A percentile compares a stretch with the other conserved stretches of the same genome.
These are phyloP conservation scores for Cucumis melo DNA, from an alignment of 306 rosid species.

Conservation along the genomic window DNA sequence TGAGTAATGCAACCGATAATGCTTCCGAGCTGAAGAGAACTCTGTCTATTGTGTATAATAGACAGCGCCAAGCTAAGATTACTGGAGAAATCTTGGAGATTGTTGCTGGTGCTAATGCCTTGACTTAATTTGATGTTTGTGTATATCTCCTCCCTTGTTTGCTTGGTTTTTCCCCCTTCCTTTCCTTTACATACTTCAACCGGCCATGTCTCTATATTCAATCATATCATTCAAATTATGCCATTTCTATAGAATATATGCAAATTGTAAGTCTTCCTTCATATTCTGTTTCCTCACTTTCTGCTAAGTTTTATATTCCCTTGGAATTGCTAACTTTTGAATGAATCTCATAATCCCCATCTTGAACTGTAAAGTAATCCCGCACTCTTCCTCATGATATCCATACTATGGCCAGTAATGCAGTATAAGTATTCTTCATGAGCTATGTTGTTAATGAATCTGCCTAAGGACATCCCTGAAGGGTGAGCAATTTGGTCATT, in stretches of 20 bases:
- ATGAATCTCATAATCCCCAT: too few species aligned
- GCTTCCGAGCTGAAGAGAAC: slow-evolving; percentile 54
- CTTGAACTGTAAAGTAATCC: too few species aligned
- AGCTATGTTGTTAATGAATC: too few species aligned
- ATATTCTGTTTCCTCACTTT: not conserved
- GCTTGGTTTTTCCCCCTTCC: not conserved
- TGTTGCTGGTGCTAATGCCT: slow-evolving; percentile 74
- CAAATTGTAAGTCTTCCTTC: not conserved
- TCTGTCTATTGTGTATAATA: slow-evolving; percentile 44
- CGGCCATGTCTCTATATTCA: not conserved
- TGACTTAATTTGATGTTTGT: not conserved
- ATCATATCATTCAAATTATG: not conserved
- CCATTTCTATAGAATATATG: not conserved
- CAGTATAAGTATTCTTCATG: too few species aligned
- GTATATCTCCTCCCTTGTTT: not conserved
- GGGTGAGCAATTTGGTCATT: too few species aligned
- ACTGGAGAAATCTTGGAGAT: slow-evolving; percentile 86
- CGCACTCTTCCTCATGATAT: too few species aligned
- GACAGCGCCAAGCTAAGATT: slow-evolving; percentile 81
- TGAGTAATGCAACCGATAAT: slow-evolving; percentile 72
- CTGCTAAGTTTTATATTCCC: not conserved
- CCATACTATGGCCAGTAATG: too few species aligned
- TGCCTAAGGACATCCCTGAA: too few species aligned
- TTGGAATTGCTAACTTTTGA: not conserved
- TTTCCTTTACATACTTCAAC: not conserved